These are phyloP conservation scores for Skeletonema costatum DNA, from an alignment of 108 stramenopile genomes.

Conservation along the genomic window DNA sequence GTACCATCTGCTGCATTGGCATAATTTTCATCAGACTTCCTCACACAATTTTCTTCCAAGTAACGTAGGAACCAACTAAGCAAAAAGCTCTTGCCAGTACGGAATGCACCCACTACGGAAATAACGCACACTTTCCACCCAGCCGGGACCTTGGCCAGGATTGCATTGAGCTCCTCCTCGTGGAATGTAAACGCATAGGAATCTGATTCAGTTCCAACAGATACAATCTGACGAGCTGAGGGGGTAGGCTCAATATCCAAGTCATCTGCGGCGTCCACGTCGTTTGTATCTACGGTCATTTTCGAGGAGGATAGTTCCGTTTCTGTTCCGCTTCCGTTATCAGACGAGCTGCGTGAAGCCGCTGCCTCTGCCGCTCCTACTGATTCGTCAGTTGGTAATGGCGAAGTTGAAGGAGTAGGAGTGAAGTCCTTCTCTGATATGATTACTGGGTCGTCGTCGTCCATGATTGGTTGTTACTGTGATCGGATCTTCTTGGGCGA, in stretches of 20 bases:
- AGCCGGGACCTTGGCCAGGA: conserved; percentile 74
- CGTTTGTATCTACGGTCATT: conserved; percentile 11
- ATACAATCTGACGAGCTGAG: conserved; percentile 80
- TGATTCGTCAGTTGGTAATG: background rate
- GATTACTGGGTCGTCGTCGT: conserved; percentile 36
- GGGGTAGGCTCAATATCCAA: conserved; percentile 14
- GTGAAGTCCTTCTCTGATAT: conserved; percentile 38
- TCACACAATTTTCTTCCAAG: conserved; percentile 52
- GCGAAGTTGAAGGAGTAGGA: conserved; percentile 15
- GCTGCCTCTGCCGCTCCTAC: background rate
- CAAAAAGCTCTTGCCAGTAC: conserved; percentile 97
- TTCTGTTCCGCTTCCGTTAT: background rate
- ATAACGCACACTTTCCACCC: conserved; percentile 94
- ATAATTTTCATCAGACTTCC: conserved; percentile 7
- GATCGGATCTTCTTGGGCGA: too few species aligned
- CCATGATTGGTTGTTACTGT: background rate
- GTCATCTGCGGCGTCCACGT: conserved; percentile 13
- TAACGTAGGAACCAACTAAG: conserved; percentile 95
- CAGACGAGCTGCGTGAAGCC: background rate
- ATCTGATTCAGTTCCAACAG: conserved; percentile 81
- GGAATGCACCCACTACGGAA: conserved; percentile 97
- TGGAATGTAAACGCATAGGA: conserved; percentile 86
- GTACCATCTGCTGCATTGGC: background rate
- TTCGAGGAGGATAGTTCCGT: conserved; percentile 1
- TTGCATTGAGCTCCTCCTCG: conserved; percentile 73